A percentile compares a stretch with the other conserved stretches of the same genome.
Conservation (phyloP, 1,284 basidiomycete species). For the Naganishia albida region DNA sequence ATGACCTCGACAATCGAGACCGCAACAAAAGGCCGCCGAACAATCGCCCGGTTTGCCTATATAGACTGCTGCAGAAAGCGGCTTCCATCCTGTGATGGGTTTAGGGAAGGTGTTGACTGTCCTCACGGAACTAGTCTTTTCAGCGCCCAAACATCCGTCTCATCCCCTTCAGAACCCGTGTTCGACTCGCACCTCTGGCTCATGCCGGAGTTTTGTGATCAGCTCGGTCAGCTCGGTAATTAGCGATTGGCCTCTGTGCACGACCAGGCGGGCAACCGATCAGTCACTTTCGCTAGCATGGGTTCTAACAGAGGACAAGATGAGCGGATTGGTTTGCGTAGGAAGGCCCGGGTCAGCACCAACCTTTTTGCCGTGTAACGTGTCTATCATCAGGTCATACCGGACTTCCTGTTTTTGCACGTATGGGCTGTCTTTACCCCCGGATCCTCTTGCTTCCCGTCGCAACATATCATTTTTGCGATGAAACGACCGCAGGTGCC, state of each 20-base stretch:
- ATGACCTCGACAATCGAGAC: too few relatives aligned
- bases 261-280: constrained; percentile 29
- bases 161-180: constrained; percentile 30
- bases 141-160: constrained; percentile 31
- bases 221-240: constrained; percentile 25
- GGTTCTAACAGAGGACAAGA: constrained; percentile 29
- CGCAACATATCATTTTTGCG: too few relatives aligned
- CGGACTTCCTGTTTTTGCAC: too few relatives aligned
- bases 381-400: neutral
- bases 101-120: constrained; percentile 31
- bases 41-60: neutral
- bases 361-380: constrained; percentile 8
- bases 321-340: constrained; percentile 27
- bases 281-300: constrained; percentile 31
- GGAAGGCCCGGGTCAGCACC: constrained; percentile 23
- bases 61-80: neutral
- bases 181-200: constrained; percentile 29
- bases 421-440: too few relatives aligned
- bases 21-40: neutral
- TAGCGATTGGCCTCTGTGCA: constrained; percentile 28
- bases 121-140: constrained; percentile 29
- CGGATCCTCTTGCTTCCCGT: too few relatives aligned
- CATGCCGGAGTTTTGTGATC: constrained; percentile 28
- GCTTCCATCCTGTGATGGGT: constrained; percentile 25
- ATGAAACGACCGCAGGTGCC: too few relatives aligned